These are phyloP conservation scores for Thielaviopsis ethacetica DNA, from an alignment of 2,329 filamentous ascomycete species.

Conservation along the genomic window DNA sequence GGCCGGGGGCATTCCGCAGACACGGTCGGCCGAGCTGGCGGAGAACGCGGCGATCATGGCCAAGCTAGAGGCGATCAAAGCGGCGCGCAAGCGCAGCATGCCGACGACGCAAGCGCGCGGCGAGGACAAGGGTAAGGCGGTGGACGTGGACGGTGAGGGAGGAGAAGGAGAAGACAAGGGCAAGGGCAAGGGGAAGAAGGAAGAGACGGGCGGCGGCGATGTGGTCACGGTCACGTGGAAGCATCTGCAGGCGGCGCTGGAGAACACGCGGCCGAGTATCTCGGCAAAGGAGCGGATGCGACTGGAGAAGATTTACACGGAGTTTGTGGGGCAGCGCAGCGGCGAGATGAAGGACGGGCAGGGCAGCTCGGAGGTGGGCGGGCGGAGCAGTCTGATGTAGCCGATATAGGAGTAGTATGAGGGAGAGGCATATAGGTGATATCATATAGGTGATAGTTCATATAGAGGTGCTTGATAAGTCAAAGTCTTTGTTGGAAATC, in stretches of 20 bases:
- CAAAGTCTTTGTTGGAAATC: no score
- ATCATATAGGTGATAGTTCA: neutral
- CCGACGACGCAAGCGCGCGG: conserved; percentile 3
- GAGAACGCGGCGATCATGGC: conserved; percentile 63
- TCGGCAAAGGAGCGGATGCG: conserved; percentile 59
- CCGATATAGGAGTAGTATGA: no score
- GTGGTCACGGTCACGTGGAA: conserved; percentile 75
- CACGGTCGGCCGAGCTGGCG: conserved; percentile 40
- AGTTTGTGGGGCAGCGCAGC: conserved; percentile 84
- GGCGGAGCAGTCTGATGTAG: conserved; percentile 84
- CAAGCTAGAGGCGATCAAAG: conserved; percentile 69
- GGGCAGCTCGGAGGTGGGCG: conserved; percentile 80
- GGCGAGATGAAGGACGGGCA: conserved; percentile 93
- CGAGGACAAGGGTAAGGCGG: conserved; percentile 17
- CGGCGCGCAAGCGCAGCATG: conserved; percentile 34
- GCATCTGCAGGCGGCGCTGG: conserved; percentile 64
- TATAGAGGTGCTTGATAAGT: no score
- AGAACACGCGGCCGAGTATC: conserved; percentile 67
- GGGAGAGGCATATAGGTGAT: neutral
- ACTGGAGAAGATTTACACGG: conserved; percentile 67
- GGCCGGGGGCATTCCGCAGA: conserved; percentile 26
- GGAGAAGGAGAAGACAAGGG: neutral
- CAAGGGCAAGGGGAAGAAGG: neutral
- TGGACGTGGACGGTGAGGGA: conserved; percentile 27
- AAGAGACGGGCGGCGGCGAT: neutral